Percentiles rank a stretch among this genome's conserved stretches.
Conservation (phyloP, 805 yeast species). For the Blastobotrys robertii region DNA sequence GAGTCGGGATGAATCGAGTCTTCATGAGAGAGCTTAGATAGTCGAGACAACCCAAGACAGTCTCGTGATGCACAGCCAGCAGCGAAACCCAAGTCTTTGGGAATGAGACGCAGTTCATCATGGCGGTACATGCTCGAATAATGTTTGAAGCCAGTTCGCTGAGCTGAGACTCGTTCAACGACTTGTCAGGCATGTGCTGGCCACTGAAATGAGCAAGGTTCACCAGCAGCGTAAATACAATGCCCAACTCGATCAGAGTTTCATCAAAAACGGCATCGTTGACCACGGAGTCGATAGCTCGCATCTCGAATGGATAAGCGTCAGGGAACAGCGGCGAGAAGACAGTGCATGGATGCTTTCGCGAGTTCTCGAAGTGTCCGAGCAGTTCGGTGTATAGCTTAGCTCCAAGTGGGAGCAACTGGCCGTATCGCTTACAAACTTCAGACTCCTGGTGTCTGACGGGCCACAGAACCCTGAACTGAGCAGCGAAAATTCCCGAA, state of each 20-base stretch:
- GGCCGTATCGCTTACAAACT: slow-evolving; percentile 22
- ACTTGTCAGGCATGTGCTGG: slow-evolving; percentile 13
- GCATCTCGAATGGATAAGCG: slow-evolving; percentile 50
- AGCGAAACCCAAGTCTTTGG: slow-evolving; percentile 64
- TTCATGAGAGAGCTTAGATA: slow-evolving; percentile 42
- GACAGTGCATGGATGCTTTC: slow-evolving; percentile 53
- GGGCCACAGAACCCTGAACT: slow-evolving; percentile 24
- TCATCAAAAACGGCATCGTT: slow-evolving; percentile 64
- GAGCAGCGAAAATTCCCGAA: slow-evolving; percentile 22
- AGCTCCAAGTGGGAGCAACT: slow-evolving; percentile 22
- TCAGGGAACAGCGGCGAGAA: slow-evolving; percentile 49
- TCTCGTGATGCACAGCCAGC: slow-evolving; percentile 22
- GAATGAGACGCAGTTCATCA: slow-evolving; percentile 22
- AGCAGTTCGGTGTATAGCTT: slow-evolving; percentile 21
- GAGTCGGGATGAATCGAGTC: slow-evolving; percentile 42
- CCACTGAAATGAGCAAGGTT: slow-evolving; percentile 19
- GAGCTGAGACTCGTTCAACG: slow-evolving; percentile 20
- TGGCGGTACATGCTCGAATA: slow-evolving; percentile 20
- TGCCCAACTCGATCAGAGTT: slow-evolving; percentile 56
- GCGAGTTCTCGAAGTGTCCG: slow-evolving; percentile 31
- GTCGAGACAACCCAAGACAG: slow-evolving; percentile 23
- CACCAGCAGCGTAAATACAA: slow-evolving; percentile 34
- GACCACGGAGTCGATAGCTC: slow-evolving; percentile 65
- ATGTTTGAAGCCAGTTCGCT: slow-evolving; percentile 21
- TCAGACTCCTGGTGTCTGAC: slow-evolving; percentile 17